Percentiles rank a stretch among this genome's conserved stretches.
phyloP scores from a whole-genome alignment of 106 monocot genomes.

The Dendrobium catenatum region DNA sequence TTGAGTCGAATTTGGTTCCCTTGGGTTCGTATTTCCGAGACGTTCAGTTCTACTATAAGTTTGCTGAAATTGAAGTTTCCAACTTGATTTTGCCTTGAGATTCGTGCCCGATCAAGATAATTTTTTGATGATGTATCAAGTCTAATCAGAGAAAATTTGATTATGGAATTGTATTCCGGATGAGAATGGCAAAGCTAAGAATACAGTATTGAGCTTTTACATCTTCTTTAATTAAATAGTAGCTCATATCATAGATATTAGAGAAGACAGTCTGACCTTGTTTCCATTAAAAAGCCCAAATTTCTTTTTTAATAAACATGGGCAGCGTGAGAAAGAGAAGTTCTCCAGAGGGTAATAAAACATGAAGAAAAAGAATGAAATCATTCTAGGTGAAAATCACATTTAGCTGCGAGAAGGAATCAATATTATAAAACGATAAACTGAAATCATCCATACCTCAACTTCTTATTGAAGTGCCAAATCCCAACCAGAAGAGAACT shows the following conservation, averaged over 20 bases:
- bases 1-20: no score
- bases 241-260: no score
- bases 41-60: no score
- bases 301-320: neutral
- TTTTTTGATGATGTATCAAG: neutral
- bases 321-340: neutral
- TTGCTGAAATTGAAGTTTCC: no score
- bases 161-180: neutral
- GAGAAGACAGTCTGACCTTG: no score
- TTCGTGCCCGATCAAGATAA: no score
- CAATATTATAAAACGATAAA: neutral
- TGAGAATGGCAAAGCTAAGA: neutral
- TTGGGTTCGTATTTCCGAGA: no score
- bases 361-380: neutral
- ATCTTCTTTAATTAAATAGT: neutral
- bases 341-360: neutral
- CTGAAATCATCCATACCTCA: neutral
- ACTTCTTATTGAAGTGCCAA: neutral
- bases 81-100: no score
- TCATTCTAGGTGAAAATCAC: neutral
- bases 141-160: neutral
- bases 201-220: neutral
- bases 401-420: neutral
- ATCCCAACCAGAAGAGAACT: neutral
- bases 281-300: neutral